Conservation (phyloP, 768 basidiomycete species). For the Imleria badia region DNA sequence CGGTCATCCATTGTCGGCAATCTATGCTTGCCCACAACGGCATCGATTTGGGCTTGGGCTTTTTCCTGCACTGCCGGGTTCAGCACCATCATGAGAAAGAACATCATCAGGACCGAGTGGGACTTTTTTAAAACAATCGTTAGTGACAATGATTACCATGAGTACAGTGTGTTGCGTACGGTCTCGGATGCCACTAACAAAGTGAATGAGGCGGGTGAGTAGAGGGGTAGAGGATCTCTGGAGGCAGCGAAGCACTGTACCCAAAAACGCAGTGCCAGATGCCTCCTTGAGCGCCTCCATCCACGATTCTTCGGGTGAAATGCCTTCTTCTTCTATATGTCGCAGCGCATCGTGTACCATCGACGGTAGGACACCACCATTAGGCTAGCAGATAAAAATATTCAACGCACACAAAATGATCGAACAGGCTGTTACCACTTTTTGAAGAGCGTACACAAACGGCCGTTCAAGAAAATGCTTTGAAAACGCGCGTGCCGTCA, state of each 20-base stretch:
- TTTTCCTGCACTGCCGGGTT: slow-evolving; percentile 4
- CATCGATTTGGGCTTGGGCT: slow-evolving; percentile 10
- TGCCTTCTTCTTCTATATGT: background rate
- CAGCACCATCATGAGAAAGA: slow-evolving; percentile 9
- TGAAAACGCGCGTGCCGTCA: background rate
- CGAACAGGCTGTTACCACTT: background rate
- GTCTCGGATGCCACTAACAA: background rate
- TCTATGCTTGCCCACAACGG: slow-evolving; percentile 1
- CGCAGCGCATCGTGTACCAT: slow-evolving; percentile 8
- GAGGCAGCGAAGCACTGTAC: background rate
- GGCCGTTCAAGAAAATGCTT: slow-evolving; percentile 3
- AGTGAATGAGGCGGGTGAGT: background rate
- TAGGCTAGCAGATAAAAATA: background rate
- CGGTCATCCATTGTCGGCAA: slow-evolving; percentile 11
- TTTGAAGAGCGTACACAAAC: slow-evolving; percentile 3
- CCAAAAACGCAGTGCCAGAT: slow-evolving; percentile 8
- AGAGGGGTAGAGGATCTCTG: background rate
- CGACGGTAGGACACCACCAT: background rate
- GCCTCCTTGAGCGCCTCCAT: slow-evolving; percentile 5
- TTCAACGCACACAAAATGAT: too few species aligned
- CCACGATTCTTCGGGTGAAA: background rate
- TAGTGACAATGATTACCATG: background rate
- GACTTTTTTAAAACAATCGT: background rate
- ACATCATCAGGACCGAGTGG: background rate
- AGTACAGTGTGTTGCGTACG: background rate